Conservation (phyloP, 306 rosid species). For the Dryas octopetala region DNA sequence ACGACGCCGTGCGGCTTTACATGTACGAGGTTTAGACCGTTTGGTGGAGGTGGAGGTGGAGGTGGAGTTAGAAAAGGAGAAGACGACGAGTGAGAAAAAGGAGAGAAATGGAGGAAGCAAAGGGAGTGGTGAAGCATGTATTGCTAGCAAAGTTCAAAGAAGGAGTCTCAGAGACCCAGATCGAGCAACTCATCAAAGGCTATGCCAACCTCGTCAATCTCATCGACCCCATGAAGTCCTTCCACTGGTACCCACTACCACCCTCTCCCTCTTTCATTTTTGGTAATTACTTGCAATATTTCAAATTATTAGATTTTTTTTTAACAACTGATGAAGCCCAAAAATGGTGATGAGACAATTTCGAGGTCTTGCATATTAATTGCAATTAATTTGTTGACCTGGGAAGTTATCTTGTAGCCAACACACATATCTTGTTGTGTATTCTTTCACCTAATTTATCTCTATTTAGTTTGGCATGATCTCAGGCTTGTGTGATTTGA, state of each 20-base stretch:
- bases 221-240: conserved; percentile 70
- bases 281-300: too few species aligned
- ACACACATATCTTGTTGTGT: neutral
- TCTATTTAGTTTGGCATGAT: too few species aligned
- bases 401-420: neutral
- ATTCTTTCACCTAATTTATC: neutral
- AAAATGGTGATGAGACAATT: too few species aligned
- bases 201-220: conserved; percentile 71
- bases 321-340: too few species aligned
- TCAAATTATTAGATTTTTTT: too few species aligned
- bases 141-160: conserved; percentile 73
- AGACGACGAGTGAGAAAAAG: neutral
- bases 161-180: conserved; percentile 37
- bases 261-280: neutral
- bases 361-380: too few species aligned
- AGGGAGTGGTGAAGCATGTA: conserved; percentile 69
- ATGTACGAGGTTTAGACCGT: too few species aligned
- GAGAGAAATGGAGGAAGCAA: conserved; percentile 59
- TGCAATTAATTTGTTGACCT: neutral
- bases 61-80: neutral
- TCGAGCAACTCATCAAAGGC: conserved; percentile 55
- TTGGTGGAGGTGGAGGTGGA: too few species aligned
- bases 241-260: conserved; percentile 57
- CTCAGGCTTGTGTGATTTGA: too few species aligned
- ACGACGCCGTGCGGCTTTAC: too few species aligned